These are phyloP conservation scores for Blastobotrys robertii DNA, from an alignment of 805 yeast species.

Conservation along the genomic window DNA sequence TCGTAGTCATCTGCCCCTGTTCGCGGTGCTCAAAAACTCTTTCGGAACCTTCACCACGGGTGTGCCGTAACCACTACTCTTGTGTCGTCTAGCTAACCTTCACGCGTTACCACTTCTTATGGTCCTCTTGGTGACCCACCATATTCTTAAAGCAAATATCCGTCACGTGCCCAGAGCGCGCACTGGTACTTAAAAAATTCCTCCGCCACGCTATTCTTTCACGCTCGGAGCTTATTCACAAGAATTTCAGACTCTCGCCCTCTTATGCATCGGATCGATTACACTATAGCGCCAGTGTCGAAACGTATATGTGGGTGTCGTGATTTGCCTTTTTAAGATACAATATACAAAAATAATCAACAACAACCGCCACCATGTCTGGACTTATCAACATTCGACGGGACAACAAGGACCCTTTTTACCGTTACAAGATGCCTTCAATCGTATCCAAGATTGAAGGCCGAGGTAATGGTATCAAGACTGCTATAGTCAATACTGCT, in stretches of 20 bases:
- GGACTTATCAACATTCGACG: constrained; percentile 79
- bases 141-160: too few relatives aligned
- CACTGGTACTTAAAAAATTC: background rate
- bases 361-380: constrained; percentile 46
- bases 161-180: too few relatives aligned
- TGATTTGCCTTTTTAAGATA: constrained; percentile 1
- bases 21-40: too few relatives aligned
- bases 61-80: too few relatives aligned
- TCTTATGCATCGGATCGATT: constrained; percentile 1
- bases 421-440: constrained; percentile 99
- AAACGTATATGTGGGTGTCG: background rate
- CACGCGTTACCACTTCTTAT: too few relatives aligned
- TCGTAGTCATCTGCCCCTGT: too few relatives aligned
- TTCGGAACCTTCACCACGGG: too few relatives aligned
- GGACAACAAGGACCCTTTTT: constrained; percentile 95
- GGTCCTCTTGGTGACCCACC: too few relatives aligned
- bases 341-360: background rate
- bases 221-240: background rate
- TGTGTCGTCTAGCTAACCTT: too few relatives aligned
- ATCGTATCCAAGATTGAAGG: constrained; percentile 97
- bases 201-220: background rate
- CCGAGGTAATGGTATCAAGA: constrained; percentile 98
- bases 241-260: background rate
- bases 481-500: constrained; percentile 78
- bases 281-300: too few relatives aligned